Base-by-base conservation (phyloP, 2,329 filamentous ascomycete species). In the Setomelanomma holmii region DNA sequence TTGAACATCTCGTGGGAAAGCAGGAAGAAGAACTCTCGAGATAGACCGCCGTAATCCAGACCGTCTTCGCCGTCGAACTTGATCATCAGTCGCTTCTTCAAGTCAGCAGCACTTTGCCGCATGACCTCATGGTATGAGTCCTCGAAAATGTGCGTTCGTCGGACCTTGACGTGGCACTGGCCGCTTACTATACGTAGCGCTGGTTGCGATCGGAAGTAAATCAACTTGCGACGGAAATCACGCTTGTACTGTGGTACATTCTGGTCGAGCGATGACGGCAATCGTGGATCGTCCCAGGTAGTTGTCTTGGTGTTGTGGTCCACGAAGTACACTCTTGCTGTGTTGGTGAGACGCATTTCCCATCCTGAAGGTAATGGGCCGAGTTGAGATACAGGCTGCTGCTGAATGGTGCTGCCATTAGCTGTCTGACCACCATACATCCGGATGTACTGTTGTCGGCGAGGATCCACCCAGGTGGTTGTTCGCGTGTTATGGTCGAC, bases 1-100 rank as follows among this genome's bases (percentile, higher is more conserved):
- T 99, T 99, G 81, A 99, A 99, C 95, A 99, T 99, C 81, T 99
- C 95, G 79, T 99, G 95, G 14, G 93, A 98, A 49, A 99, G 86
- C 35, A 99, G 82, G 86, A 99, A 99, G 83, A 99, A 99, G 82
- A 99, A 99, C 78, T 99, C 95, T 58, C 86, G 85, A 30, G 95
- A 99, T 49, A 99, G 84, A 83, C 95, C 95, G 75, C 95, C 95
- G 71, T 99, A 99, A 78, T 99, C 95, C 55, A 99, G 80, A 78
- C 95, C 95, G 69, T 99, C 95, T 79, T 99, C 95, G 42, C 95
- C 95, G 64, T 99, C 95, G 66, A 99, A 99, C 79, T 99, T 99
- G 78, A 99, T 96, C 95, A 99, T 99, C 61, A 99, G 78, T 42
- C 95, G 87, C 80, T 99, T 99, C 87, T 99, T 99, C 58, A 99